A percentile compares a stretch with the other conserved stretches of the same genome.
These are phyloP conservation scores for Spirogloea muscicola DNA, from an alignment of 139 green algal species.

Conservation along the genomic window DNA sequence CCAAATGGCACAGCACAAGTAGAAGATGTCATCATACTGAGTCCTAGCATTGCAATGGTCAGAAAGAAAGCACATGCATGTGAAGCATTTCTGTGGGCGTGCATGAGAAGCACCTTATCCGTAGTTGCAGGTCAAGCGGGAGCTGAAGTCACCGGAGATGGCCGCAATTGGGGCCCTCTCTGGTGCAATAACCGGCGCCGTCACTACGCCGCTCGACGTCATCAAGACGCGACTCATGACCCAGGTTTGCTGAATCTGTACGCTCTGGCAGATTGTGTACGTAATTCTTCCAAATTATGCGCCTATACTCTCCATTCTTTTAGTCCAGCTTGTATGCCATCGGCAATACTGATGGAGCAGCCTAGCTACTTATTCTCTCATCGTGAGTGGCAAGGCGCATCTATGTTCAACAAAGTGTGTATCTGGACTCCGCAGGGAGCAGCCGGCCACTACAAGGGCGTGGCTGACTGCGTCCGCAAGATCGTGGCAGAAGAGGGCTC, in stretches of 20 bases:
- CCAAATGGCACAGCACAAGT: neutral
- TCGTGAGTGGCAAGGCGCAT: too few species aligned
- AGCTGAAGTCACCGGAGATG: constrained; percentile 43
- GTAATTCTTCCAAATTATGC: too few species aligned
- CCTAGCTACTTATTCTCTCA: too few species aligned
- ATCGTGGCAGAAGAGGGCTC: constrained; percentile 78
- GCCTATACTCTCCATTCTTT: too few species aligned
- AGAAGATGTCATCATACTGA: neutral
- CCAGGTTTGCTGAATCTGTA: too few species aligned
- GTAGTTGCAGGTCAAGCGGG: constrained; percentile 24
- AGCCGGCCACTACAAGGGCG: constrained; percentile 34
- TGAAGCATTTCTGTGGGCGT: neutral
- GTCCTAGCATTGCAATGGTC: neutral
- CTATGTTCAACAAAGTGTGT: too few species aligned
- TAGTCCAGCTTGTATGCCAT: too few species aligned
- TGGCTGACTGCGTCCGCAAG: constrained; percentile 40
- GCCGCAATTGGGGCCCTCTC: constrained; percentile 30
- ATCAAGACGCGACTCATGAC: constrained; percentile 55
- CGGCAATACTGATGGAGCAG: too few species aligned
- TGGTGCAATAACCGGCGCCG: constrained; percentile 47
- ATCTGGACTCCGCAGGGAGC: too few species aligned
- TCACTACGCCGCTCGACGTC: constrained; percentile 55
- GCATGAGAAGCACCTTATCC: neutral
- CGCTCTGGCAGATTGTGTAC: too few species aligned
- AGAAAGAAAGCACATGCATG: neutral